Conservation (phyloP, 257 asterid species). For the Ophiorrhiza pumila region DNA sequence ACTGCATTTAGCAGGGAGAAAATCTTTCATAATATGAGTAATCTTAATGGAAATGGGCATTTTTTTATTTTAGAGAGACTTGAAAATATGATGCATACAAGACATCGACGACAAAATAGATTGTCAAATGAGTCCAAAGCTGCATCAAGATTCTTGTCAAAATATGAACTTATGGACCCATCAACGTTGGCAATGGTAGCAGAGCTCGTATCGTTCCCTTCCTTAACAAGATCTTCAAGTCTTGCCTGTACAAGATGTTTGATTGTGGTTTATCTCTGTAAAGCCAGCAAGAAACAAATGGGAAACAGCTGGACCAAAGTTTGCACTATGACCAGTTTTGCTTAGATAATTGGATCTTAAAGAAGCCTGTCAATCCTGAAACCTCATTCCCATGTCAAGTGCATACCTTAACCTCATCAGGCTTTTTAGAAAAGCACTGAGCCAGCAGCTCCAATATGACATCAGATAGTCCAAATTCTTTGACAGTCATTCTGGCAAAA, state of each 20-base stretch:
- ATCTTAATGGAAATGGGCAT: not conserved
- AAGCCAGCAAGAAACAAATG: slow-evolving; percentile 48
- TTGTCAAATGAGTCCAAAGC: slow-evolving; percentile 94
- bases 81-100: slow-evolving; percentile 48
- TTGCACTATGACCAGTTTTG: slow-evolving; percentile 58
- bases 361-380: slow-evolving; percentile 19
- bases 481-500: slow-evolving; percentile 52
- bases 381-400: slow-evolving; percentile 16
- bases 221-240: slow-evolving; percentile 64
- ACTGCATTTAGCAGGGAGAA: slow-evolving; percentile 4
- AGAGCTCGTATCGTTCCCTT: slow-evolving; percentile 27
- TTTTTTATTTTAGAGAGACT: not conserved
- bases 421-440: slow-evolving; percentile 62
- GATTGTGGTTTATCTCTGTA: slow-evolving; percentile 64
- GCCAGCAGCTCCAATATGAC: slow-evolving; percentile 59
- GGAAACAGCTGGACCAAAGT: slow-evolving; percentile 70
- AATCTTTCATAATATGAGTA: not conserved
- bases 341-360: slow-evolving; percentile 26
- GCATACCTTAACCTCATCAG: slow-evolving; percentile 73
- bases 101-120: slow-evolving; percentile 92
- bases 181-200: slow-evolving; percentile 43
- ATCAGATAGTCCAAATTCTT: slow-evolving; percentile 59
- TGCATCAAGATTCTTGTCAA: slow-evolving; percentile 83
- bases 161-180: slow-evolving; percentile 55
- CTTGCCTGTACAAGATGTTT: slow-evolving; percentile 88